Percentiles rank a stretch among this genome's conserved stretches.
Conservation (phyloP, 2,329 filamentous ascomycete species). For the Bipolaris cookei region DNA sequence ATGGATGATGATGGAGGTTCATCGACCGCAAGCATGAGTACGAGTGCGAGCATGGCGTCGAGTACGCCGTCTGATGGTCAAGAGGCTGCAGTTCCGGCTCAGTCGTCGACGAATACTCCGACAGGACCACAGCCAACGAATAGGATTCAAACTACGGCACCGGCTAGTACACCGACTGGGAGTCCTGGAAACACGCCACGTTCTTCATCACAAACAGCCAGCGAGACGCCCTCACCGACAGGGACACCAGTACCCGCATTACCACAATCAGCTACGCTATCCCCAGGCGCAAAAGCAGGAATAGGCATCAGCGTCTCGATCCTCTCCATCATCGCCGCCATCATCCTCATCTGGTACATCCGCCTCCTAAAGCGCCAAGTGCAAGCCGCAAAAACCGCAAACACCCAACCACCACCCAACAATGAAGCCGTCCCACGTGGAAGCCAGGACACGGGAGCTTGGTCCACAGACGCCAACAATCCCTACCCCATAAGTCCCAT, state of each 20-base stretch:
- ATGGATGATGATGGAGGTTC: background rate
- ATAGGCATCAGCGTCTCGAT: conserved; percentile 26
- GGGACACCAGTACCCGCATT: conserved; percentile 19
- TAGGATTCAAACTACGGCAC: background rate
- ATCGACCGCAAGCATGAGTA: background rate
- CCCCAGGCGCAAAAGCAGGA: conserved; percentile 32
- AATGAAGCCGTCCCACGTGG: background rate
- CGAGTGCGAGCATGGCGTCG: background rate
- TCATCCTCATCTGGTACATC: conserved; percentile 32
- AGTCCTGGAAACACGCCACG: background rate
- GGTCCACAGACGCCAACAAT: background rate
- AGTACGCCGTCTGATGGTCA: background rate
- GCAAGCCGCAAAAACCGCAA: conserved; percentile 18
- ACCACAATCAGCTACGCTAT: conserved; percentile 19
- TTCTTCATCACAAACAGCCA: background rate
- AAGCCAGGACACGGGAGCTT: no score
- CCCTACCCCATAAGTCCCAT: conserved; percentile 20
- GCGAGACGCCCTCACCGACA: conserved; percentile 12
- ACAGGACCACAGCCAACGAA: background rate
- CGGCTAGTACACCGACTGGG: background rate
- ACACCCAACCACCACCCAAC: background rate
- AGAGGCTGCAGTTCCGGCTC: background rate
- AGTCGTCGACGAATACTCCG: background rate
- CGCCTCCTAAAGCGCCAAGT: conserved; percentile 33
- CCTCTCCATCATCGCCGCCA: conserved; percentile 21